Conservation (phyloP, 2,329 filamentous ascomycete species). For the Alternaria gaisen region DNA sequence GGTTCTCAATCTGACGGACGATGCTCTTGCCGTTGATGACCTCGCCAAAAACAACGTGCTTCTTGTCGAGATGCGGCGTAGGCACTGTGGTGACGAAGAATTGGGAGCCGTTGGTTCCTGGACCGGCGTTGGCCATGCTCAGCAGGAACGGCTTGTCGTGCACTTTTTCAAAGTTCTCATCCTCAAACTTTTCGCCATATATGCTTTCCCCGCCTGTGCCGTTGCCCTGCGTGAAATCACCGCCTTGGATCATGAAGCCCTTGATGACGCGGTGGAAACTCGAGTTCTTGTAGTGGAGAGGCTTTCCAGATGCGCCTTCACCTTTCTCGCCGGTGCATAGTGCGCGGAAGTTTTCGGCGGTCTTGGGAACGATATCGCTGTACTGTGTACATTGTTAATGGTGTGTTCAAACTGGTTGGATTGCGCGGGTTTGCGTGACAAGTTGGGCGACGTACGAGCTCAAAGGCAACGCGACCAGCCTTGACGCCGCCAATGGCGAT, state of each 20-base stretch:
- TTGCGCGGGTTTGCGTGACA: not conserved
- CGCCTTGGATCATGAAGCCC: constrained; percentile 98
- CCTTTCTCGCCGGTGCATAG: constrained; percentile 97
- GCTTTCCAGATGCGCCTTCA: constrained; percentile 79
- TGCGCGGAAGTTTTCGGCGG: constrained; percentile 93
- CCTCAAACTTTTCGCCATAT: constrained; percentile 95
- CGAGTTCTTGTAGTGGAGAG: constrained; percentile 90
- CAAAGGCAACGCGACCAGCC: constrained; percentile 83
- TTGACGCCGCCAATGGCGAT: constrained; percentile 79
- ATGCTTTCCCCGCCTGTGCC: constrained; percentile 97
- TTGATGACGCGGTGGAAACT: constrained; percentile 97
- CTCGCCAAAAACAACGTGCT: constrained; percentile 97
- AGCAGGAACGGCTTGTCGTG: constrained; percentile 93
- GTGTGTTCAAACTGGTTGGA: not conserved
- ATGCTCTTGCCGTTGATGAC: constrained; percentile 92
- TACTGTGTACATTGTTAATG: constrained; percentile 40
- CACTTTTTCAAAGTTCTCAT: constrained; percentile 93
- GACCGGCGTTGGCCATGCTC: constrained; percentile 97
- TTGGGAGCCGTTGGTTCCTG: constrained; percentile 93
- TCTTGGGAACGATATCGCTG: constrained; percentile 79
- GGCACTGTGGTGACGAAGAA: constrained; percentile 97
- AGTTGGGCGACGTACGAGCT: constrained; percentile 67
- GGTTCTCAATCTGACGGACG: constrained; percentile 88
- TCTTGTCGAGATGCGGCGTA: constrained; percentile 94
- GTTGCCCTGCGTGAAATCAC: constrained; percentile 94